These are phyloP conservation scores for Aurinia saxatilis DNA, from an alignment of 345 rosid genomes.

Conservation along the genomic window DNA sequence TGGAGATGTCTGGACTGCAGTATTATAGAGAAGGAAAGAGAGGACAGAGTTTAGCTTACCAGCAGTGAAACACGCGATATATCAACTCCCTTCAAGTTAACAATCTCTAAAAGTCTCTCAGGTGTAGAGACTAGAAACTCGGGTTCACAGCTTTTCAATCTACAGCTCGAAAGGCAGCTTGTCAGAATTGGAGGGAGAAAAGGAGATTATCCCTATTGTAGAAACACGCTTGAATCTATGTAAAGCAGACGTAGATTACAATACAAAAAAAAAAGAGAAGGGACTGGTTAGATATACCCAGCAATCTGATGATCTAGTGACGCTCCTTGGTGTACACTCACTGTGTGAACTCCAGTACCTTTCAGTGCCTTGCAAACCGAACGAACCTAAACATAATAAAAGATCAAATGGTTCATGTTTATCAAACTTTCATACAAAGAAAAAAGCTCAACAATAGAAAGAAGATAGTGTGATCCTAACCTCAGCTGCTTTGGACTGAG, in stretches of 20 bases:
- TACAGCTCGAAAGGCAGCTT: slow-evolving; percentile 23
- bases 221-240: background rate
- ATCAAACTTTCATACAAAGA: background rate
- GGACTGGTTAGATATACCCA: slow-evolving; percentile 41
- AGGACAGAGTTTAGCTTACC: slow-evolving; percentile 35
- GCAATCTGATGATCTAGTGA: slow-evolving; percentile 68
- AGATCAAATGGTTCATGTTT: background rate
- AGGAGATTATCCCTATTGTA: background rate
- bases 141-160: slow-evolving; percentile 78
- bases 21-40: background rate
- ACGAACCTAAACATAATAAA: slow-evolving; percentile 50
- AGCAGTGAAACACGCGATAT: slow-evolving; percentile 63
- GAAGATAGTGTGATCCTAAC: slow-evolving; percentile 27
- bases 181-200: slow-evolving; percentile 3
- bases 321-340: slow-evolving; percentile 75
- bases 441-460: background rate
- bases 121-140: slow-evolving; percentile 89
- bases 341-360: slow-evolving; percentile 74
- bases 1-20: background rate
- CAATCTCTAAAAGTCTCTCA: slow-evolving; percentile 78
- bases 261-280: background rate
- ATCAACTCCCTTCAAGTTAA: slow-evolving; percentile 61
- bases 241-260: background rate
- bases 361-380: slow-evolving; percentile 74
- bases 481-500: slow-evolving; percentile 76